phyloP scores from a whole-genome alignment of 140 eudicot species.

The Cichorium intybus region DNA sequence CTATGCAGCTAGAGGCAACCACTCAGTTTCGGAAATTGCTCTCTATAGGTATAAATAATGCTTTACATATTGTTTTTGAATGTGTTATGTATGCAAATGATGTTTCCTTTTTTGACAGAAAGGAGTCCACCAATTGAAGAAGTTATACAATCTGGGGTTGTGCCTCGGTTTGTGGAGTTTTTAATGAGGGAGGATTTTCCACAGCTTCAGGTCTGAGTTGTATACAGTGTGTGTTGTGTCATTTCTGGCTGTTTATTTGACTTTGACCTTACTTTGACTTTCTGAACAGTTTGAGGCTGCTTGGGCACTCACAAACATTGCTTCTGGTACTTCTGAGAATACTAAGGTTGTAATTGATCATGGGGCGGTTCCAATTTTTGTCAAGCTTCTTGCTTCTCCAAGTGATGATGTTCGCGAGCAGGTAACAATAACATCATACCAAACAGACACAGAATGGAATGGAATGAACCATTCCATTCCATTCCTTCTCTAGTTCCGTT shows the following conservation, averaged over 20 bases:
- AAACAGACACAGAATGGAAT: too few species aligned
- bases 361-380: slow-evolving; percentile 77
- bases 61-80: neutral
- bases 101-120: slow-evolving; percentile 29
- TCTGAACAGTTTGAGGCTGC: slow-evolving; percentile 79
- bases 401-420: slow-evolving; percentile 87
- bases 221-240: neutral
- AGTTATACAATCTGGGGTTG: slow-evolving; percentile 80
- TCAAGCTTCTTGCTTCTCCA: slow-evolving; percentile 66
- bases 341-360: slow-evolving; percentile 75
- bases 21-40: slow-evolving; percentile 80
- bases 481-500: too few species aligned
- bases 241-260: neutral
- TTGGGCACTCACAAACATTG: slow-evolving; percentile 85
- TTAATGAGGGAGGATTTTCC: slow-evolving; percentile 73
- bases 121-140: slow-evolving; percentile 78
- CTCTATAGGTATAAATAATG: slow-evolving; percentile 56
- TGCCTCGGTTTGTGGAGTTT: slow-evolving; percentile 79
- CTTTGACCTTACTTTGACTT: neutral
- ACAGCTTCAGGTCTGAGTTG: slow-evolving; percentile 62
- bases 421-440: slow-evolving; percentile 46
- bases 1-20: slow-evolving; percentile 76
- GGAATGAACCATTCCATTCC: neutral
- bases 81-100: neutral
- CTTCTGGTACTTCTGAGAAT: slow-evolving; percentile 81